Conservation (phyloP, 108 stramenopile genomes). For the Pseudonitzschia multiseries region DNA sequence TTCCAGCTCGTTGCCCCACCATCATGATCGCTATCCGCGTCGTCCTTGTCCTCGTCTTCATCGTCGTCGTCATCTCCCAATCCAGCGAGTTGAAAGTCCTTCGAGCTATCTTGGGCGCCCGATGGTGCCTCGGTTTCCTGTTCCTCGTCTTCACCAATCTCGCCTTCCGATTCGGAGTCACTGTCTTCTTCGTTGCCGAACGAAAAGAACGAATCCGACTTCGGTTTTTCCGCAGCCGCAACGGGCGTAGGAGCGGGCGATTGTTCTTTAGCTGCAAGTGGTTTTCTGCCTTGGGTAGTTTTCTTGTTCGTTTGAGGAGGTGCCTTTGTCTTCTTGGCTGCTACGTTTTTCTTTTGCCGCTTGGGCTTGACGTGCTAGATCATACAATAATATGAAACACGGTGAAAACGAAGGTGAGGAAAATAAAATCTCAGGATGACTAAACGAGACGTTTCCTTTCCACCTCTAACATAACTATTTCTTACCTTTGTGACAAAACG, state of each 20-base stretch:
- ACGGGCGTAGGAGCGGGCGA: slow-evolving; percentile 40
- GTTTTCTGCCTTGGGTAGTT: slow-evolving; percentile 46
- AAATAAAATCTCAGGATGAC: not conserved
- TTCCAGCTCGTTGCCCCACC: slow-evolving; percentile 70
- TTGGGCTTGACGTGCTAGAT: slow-evolving; percentile 44
- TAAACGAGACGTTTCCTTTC: not conserved
- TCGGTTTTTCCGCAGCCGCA: slow-evolving; percentile 31
- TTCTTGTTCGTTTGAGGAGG: slow-evolving; percentile 43
- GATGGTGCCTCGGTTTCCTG: slow-evolving; percentile 13
- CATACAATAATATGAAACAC: slow-evolving; percentile 15
- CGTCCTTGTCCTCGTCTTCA: slow-evolving; percentile 64
- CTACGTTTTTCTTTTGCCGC: slow-evolving; percentile 34
- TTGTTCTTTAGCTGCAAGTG: slow-evolving; percentile 16
- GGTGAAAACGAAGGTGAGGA: not conserved
- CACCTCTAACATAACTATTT: not conserved
- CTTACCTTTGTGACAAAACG: slow-evolving; percentile 84
- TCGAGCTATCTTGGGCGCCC: slow-evolving; percentile 18
- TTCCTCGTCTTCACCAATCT: slow-evolving; percentile 19
- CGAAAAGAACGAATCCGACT: slow-evolving; percentile 60
- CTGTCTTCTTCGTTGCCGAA: slow-evolving; percentile 76
- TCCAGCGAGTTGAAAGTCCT: slow-evolving; percentile 42
- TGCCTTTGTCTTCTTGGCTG: slow-evolving; percentile 44
- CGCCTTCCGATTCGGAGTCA: slow-evolving; percentile 68
- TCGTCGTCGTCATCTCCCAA: slow-evolving; percentile 43
- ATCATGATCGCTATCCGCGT: slow-evolving; percentile 46